phyloP scores from a whole-genome alignment of 805 yeast genomes.

The Hanseniaspora lindneri region DNA sequence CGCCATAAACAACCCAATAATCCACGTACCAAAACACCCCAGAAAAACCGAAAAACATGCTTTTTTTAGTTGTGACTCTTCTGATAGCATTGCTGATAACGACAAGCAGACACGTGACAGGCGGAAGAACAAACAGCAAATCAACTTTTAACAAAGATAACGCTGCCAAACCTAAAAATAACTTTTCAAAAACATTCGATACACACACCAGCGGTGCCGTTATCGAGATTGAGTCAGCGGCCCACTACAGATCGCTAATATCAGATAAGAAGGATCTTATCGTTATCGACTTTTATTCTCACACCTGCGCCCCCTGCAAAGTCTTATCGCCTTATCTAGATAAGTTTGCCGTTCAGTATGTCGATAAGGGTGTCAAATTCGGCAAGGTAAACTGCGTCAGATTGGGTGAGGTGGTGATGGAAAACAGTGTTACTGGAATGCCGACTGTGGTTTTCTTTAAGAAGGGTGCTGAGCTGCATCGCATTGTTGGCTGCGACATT shows the following conservation, averaged over 20 bases:
- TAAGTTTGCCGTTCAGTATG: constrained; percentile 54
- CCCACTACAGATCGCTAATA: constrained; percentile 32
- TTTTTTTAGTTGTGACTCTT: background rate
- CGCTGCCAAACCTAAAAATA: background rate
- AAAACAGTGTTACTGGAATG: constrained; percentile 48
- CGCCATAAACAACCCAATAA: background rate
- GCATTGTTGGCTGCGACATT: constrained; percentile 60
- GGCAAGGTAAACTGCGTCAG: constrained; percentile 87
- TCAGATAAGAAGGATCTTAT: constrained; percentile 55
- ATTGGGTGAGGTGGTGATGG: constrained; percentile 61
- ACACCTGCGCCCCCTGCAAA: constrained; percentile 99
- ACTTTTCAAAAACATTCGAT: background rate
- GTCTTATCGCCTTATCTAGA: constrained; percentile 90
- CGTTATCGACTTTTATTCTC: constrained; percentile 90
- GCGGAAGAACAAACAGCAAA: background rate
- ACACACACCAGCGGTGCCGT: background rate
- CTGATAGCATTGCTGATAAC: background rate
- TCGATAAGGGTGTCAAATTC: constrained; percentile 47
- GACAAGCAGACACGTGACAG: background rate
- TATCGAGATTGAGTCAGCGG: constrained; percentile 2
- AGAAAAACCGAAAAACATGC: background rate
- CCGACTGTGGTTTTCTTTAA: constrained; percentile 68
- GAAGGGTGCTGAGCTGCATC: constrained; percentile 65
- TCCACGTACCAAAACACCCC: too few relatives aligned
- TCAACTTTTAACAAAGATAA: background rate